A percentile compares a stretch with the other conserved stretches of the same genome.
Conservation (phyloP, 768 basidiomycete species). For the Austroboletus eburneus region DNA sequence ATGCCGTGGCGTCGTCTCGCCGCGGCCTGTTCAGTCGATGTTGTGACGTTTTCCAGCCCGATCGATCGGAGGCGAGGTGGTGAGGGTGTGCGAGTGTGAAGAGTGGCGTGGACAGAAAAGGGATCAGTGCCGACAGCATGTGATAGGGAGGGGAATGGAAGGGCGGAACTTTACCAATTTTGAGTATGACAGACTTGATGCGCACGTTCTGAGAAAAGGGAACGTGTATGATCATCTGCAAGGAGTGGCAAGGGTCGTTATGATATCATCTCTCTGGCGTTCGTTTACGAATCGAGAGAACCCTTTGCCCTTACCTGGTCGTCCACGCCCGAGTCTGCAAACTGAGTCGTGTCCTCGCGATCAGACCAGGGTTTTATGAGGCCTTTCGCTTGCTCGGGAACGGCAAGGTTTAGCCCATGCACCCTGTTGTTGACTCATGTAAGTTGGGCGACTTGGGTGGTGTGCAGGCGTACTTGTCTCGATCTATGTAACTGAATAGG, state of each 20-base stretch:
- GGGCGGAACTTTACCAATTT: conserved; percentile 52
- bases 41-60: conserved; percentile 2
- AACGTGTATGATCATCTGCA: conserved; percentile 73
- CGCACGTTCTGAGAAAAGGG: conserved; percentile 79
- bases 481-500: conserved; percentile 58
- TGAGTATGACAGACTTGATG: conserved; percentile 68
- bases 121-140: conserved; percentile 10
- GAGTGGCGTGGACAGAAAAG: conserved; percentile 2
- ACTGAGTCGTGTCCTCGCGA: conserved; percentile 61
- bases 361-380: conserved; percentile 82
- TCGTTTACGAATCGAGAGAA: no score
- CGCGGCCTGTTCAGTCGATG: conserved; percentile 50
- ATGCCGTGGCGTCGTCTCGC: conserved; percentile 70
- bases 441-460: no score
- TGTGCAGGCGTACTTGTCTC: conserved; percentile 49
- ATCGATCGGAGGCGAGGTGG: conserved; percentile 4
- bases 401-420: conserved; percentile 71
- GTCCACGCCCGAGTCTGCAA: conserved; percentile 76
- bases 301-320: conserved; percentile 64
- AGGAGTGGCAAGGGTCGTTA: conserved; percentile 2
- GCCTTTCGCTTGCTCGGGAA: conserved; percentile 76
- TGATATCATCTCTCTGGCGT: conserved; percentile 8
- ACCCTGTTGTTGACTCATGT: conserved; percentile 56
- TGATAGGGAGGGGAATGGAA: conserved; percentile 6
- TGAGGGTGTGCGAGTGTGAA: conserved; percentile 1